Percentiles rank a stretch among this genome's conserved stretches.
phyloP scores from a whole-genome alignment of 2,329 filamentous ascomycete genomes.

The Aaosphaeria arxii region DNA sequence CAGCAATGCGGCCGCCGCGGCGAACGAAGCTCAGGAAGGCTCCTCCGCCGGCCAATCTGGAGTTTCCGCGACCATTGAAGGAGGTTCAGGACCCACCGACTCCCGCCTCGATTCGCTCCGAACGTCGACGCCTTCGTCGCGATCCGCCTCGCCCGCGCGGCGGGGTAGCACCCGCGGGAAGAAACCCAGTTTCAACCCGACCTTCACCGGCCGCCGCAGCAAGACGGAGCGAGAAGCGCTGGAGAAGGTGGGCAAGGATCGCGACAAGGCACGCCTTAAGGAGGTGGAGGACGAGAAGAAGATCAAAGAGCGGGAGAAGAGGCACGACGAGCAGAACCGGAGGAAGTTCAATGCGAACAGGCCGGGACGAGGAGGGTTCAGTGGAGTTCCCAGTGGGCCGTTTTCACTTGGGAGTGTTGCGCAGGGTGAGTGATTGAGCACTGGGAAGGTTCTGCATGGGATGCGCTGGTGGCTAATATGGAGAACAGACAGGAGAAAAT shows the following conservation, averaged over 20 bases:
- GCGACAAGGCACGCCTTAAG: constrained; percentile 25
- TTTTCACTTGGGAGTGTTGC: constrained; percentile 35
- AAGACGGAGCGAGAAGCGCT: constrained; percentile 44
- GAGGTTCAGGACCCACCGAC: not conserved
- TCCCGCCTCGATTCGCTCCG: not conserved
- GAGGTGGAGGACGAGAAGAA: constrained; percentile 31
- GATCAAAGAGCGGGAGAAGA: constrained; percentile 11
- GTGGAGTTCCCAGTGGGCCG: constrained; percentile 40
- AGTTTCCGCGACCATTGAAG: not conserved
- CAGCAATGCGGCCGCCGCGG: too few relatives aligned
- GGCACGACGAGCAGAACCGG: constrained; percentile 4
- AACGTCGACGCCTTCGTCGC: constrained; percentile 10
- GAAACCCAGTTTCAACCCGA: constrained; percentile 33
- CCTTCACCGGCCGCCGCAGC: constrained; percentile 44
- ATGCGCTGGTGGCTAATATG: not conserved
- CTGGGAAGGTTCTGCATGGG: too few relatives aligned
- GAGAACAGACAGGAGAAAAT: not conserved
- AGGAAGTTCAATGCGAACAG: constrained; percentile 18
- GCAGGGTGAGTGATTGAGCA: constrained; percentile 11
- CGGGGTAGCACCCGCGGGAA: constrained; percentile 26
- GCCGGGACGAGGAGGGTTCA: constrained; percentile 42
- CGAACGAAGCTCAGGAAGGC: not conserved
- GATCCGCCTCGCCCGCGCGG: constrained; percentile 28
- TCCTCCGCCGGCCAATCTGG: not conserved
- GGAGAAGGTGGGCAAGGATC: constrained; percentile 38